Conservation (phyloP, 805 yeast species). For the Saccharomyces eubayanus region DNA sequence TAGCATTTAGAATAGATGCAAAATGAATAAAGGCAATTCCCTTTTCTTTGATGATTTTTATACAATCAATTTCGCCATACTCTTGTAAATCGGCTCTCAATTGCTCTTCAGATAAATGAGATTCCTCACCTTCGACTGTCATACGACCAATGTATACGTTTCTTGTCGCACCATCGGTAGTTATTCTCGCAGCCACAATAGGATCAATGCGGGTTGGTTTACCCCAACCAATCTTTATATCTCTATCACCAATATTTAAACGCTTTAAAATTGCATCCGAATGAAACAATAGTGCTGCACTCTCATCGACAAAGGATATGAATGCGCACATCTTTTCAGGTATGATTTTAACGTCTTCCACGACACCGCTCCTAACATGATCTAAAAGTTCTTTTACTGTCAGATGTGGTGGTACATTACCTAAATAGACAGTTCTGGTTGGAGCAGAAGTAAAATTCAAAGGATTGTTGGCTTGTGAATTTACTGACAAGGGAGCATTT, state of each 20-base stretch:
- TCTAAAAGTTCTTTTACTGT: slow-evolving; percentile 76
- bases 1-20: slow-evolving; percentile 77
- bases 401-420: slow-evolving; percentile 76
- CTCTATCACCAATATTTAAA: slow-evolving; percentile 69
- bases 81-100: slow-evolving; percentile 55
- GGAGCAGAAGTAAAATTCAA: slow-evolving; percentile 42
- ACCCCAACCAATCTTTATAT: slow-evolving; percentile 90
- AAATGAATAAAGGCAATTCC: slow-evolving; percentile 90
- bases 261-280: slow-evolving; percentile 86
- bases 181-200: slow-evolving; percentile 65
- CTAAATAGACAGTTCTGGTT: slow-evolving; percentile 82
- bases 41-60: slow-evolving; percentile 70
- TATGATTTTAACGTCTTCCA: slow-evolving; percentile 70
- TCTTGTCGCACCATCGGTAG: slow-evolving; percentile 84
- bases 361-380: slow-evolving; percentile 84
- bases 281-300: slow-evolving; percentile 82
- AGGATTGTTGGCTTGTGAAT: slow-evolving; percentile 16
- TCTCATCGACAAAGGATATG: slow-evolving; percentile 80
- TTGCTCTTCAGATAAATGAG: slow-evolving; percentile 46
- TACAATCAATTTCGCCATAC: slow-evolving; percentile 78
- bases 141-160: slow-evolving; percentile 78
- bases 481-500: slow-evolving; percentile 6
- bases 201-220: slow-evolving; percentile 68
- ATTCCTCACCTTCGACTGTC: slow-evolving; percentile 10
- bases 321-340: slow-evolving; percentile 85